phyloP scores from a whole-genome alignment of 495 filamentous ascomycete species.

The Recurvomyces mirabilis region DNA sequence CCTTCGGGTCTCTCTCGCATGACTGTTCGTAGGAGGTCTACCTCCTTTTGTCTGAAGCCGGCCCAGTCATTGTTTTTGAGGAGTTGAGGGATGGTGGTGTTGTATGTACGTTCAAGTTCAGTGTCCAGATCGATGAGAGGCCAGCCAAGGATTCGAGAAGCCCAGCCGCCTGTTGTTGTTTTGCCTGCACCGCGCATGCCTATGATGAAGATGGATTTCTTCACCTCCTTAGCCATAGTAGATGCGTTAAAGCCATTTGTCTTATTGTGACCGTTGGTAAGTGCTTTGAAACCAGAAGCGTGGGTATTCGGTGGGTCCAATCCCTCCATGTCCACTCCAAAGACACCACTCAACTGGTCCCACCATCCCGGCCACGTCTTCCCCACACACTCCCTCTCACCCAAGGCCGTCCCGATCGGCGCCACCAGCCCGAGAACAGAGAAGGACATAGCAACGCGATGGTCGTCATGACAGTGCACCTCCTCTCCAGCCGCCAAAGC shows the following conservation, averaged over 20 bases:
- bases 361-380: constrained; percentile 99
- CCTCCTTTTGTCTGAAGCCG: constrained; percentile 72
- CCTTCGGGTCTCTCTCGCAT: constrained; percentile 63
- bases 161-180: constrained; percentile 82
- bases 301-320: constrained; percentile 39
- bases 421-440: constrained; percentile 72
- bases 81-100: constrained; percentile 72
- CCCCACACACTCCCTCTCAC: constrained; percentile 82
- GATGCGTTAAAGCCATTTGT: constrained; percentile 25
- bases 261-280: constrained; percentile 30
- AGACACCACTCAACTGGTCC: constrained; percentile 71
- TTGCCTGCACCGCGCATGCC: constrained; percentile 98
- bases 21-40: constrained; percentile 57
- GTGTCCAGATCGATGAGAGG: constrained; percentile 79
- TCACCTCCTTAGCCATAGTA: constrained; percentile 30
- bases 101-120: constrained; percentile 62
- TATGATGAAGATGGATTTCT: constrained; percentile 78
- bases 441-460: constrained; percentile 97
- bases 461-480: constrained; percentile 92
- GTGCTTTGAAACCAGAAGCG: background rate
- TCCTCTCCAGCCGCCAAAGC: constrained; percentile 50
- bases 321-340: constrained; percentile 62
- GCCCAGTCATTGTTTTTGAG: constrained; percentile 75
- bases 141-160: constrained; percentile 58
- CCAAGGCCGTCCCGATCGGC: constrained; percentile 64